Conservation (phyloP, 352 stramenopile species). For the Pythium phragmiticola region DNA sequence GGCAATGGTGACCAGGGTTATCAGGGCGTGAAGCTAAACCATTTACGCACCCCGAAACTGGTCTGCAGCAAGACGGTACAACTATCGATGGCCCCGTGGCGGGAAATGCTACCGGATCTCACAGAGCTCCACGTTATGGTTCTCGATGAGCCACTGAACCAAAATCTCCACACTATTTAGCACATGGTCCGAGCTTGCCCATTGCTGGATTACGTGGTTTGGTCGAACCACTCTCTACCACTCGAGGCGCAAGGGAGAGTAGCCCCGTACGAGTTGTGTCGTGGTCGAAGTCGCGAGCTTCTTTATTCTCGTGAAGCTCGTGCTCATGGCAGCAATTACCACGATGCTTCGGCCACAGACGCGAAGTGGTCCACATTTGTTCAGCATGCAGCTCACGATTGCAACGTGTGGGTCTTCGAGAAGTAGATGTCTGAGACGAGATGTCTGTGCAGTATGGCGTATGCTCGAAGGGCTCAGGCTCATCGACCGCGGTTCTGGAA, state of each 20-base stretch:
- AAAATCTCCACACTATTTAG: background rate
- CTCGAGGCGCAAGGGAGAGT: background rate
- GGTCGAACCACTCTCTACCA: conserved; percentile 1
- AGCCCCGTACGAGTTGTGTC: background rate
- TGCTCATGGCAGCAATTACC: background rate
- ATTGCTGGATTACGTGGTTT: background rate
- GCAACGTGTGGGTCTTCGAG: conserved; percentile 1
- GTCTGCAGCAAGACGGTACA: background rate
- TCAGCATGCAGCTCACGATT: background rate
- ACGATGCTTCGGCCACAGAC: background rate
- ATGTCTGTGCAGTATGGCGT: too few species aligned
- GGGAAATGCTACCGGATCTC: background rate
- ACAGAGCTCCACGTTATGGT: background rate
- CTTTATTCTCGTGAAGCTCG: background rate
- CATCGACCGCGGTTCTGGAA: too few species aligned
- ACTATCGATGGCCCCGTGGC: background rate
- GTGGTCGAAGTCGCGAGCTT: background rate
- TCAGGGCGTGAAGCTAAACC: background rate
- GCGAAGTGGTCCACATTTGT: too few species aligned
- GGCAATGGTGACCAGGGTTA: background rate
- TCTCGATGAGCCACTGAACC: background rate
- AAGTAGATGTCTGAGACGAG: background rate
- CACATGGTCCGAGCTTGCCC: background rate
- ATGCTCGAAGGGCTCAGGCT: too few species aligned
- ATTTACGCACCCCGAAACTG: background rate